phyloP scores from a whole-genome alignment of 768 basidiomycete genomes.

The Hortiboletus campestris region DNA sequence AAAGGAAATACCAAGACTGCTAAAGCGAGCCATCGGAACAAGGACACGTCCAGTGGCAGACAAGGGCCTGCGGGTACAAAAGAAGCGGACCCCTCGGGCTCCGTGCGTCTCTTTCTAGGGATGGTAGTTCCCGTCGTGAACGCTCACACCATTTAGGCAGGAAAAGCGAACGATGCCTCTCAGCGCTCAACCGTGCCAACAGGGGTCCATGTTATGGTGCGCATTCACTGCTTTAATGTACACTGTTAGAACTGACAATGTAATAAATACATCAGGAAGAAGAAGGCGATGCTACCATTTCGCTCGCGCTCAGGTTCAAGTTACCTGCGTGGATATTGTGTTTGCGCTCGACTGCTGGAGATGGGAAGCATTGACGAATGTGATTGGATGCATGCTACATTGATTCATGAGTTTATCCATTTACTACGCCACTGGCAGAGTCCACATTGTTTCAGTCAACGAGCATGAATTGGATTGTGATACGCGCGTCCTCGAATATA shows the following conservation, averaged over 20 bases:
- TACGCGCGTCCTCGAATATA: no score
- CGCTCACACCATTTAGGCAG: background rate
- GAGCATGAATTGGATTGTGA: no score
- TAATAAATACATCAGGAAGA: background rate
- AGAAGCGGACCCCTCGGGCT: no score
- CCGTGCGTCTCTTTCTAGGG: background rate
- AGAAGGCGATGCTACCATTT: background rate
- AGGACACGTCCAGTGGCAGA: background rate
- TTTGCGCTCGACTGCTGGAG: background rate
- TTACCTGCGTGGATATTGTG: slow-evolving; percentile 1
- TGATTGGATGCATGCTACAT: no score
- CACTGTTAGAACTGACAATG: background rate
- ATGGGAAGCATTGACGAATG: background rate
- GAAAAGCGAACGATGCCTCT: background rate
- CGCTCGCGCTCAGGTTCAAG: background rate
- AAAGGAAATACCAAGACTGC: background rate
- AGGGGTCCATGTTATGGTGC: background rate
- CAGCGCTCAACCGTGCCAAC: background rate
- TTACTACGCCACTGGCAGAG: no score
- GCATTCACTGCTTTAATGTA: no score
- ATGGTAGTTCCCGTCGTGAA: no score
- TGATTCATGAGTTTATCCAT: no score
- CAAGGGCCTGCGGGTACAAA: background rate
- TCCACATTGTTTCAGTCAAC: no score
- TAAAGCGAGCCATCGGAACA: background rate